phyloP scores from a whole-genome alignment of 108 stramenopile genomes.

The Parietichytrium sp. region DNA sequence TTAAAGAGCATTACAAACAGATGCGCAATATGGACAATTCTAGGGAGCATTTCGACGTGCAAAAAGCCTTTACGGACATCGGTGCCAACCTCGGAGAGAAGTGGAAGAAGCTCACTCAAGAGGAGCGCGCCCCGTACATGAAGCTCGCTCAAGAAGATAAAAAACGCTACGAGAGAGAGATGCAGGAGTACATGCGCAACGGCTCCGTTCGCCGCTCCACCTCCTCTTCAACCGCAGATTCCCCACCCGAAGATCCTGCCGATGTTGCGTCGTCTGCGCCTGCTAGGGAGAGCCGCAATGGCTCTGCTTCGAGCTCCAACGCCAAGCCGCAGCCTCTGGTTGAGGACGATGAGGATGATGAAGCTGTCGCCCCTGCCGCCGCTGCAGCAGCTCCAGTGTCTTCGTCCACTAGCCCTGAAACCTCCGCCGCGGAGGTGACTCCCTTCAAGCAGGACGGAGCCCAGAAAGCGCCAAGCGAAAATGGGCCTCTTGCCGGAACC shows the following conservation, averaged over 20 bases:
- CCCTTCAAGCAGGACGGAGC: too few species aligned
- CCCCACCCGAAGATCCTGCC: too few species aligned
- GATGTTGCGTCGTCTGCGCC: too few species aligned
- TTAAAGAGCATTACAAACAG: slow-evolving; percentile 34
- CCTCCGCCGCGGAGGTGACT: too few species aligned
- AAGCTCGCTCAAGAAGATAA: slow-evolving; percentile 26
- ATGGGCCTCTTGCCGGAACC: too few species aligned
- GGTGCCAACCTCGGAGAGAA: slow-evolving; percentile 29
- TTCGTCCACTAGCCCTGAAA: too few species aligned
- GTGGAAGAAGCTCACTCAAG: slow-evolving; percentile 32
- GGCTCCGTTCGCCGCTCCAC: neutral
- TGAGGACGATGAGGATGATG: slow-evolving; percentile 14
- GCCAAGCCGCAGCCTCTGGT: too few species aligned
- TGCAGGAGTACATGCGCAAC: slow-evolving; percentile 4
- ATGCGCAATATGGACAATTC: slow-evolving; percentile 18
- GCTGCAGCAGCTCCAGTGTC: too few species aligned
- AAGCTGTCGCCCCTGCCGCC: neutral
- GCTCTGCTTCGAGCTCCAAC: too few species aligned
- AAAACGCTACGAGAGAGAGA: slow-evolving; percentile 32
- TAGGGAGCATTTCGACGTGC: slow-evolving; percentile 38
- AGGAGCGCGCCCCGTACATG: slow-evolving; percentile 10
- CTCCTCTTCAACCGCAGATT: too few species aligned
- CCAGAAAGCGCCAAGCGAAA: too few species aligned
- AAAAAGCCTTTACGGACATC: slow-evolving; percentile 27
- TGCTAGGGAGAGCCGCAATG: too few species aligned